Evolutionary conservation across 257 asterid genomes (phyloP), one percentile per base, ranked within the genome.

Genomic region (Ilex aquifolium): DNA sequence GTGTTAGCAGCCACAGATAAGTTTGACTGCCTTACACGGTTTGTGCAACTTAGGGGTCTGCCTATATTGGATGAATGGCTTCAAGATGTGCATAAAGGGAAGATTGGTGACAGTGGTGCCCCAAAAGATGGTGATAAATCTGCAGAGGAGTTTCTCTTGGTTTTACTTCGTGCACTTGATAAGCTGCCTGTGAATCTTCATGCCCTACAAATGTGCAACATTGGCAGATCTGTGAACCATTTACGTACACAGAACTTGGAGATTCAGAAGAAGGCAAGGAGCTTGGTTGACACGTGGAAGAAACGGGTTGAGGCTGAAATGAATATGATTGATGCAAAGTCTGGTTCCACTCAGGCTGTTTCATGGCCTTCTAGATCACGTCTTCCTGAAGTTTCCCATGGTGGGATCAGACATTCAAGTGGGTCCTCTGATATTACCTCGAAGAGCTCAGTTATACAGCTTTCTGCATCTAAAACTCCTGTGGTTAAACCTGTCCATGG

Each of bases 271-370:
- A 89, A 89, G 68, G 96, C 96, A n/a, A 82, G 95, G 52, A 71
- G 80, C 73, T 77, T 92, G 68, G 97, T 92, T 44, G 99, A 92
- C 76, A 83, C 84, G 1, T 92, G 99, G 99, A 92, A 92, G 84
- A 92, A 89, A 73, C 88, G 99, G 11, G 99, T 92, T 48, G 95
- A 89, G 73, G 97, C 89, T 46, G 97, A 92, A 77, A 89, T 92
- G 96, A 87, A 71, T 53, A 78, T 68, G 44, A 77, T 67, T 64
- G 97, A 89, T 73, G 71, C 84, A 16, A 84, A 86, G 69, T 63
- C 85, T 68, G 87, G 83, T 57, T 80, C 95, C 11, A 58, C 77
- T 64, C 85, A 77, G 60, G 75, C 69, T 51, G 65, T 61, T 75
- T 70, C 67, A 2, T 87, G 92, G 92, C 65, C 91, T 58, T 80